A percentile compares a stretch with the other conserved stretches of the same genome.
Conservation (phyloP, 768 basidiomycete genomes). For the Russula virescens region DNA sequence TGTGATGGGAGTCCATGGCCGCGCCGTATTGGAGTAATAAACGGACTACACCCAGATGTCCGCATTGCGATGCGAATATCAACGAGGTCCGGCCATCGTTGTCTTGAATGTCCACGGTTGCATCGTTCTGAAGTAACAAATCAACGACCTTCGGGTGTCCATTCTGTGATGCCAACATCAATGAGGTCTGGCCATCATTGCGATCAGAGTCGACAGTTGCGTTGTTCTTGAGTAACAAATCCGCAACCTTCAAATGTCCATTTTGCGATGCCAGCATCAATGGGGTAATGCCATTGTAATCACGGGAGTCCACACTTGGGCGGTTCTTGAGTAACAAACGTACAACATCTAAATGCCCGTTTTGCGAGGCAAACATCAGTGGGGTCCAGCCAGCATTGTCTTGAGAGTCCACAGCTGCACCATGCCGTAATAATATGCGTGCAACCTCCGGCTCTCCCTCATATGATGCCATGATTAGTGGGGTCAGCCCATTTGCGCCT, state of each 20-base stretch:
- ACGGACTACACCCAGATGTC: neutral
- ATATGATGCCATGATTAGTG: neutral
- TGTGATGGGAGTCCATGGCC: neutral
- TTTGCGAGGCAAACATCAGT: no score
- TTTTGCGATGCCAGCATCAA: no score
- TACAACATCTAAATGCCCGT: no score
- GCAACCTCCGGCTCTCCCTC: neutral
- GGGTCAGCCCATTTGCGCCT: neutral
- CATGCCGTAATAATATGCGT: no score
- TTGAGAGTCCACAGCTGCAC: no score
- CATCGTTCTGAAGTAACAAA: neutral
- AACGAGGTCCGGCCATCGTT: neutral
- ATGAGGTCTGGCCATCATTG: neutral
- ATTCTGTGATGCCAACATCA: neutral
- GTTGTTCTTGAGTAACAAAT: neutral
- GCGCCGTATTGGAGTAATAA: neutral
- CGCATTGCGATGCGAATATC: neutral
- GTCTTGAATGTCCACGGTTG: neutral
- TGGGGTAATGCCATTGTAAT: no score
- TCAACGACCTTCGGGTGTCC: neutral
- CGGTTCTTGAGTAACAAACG: no score
- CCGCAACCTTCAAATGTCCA: neutral
- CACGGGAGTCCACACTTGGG: no score
- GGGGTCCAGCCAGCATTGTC: no score
- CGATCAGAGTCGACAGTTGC: neutral